Conservation (phyloP, 2,329 filamentous ascomycete species). For the Alternaria conjuncta region DNA sequence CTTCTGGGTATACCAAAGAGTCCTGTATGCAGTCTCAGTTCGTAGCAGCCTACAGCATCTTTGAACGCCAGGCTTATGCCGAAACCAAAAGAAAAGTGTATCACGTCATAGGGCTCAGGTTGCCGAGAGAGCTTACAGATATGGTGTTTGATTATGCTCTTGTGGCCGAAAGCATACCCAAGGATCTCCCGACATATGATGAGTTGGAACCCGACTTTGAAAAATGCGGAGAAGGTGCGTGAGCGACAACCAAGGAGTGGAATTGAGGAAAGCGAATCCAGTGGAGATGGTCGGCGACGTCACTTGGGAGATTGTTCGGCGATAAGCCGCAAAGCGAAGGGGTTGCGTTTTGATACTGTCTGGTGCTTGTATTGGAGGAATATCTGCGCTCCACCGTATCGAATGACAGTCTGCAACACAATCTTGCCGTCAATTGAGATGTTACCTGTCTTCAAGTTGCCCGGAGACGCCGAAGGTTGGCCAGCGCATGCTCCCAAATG, state of each 20-base stretch:
- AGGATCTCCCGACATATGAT: neutral
- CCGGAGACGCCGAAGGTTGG: neutral
- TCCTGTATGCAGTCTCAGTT: too few relatives aligned
- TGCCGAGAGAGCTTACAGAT: neutral
- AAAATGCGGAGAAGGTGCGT: neutral
- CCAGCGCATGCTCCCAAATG: neutral
- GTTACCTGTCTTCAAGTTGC: neutral
- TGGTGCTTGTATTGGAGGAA: neutral
- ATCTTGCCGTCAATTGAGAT: neutral
- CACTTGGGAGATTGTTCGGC: neutral
- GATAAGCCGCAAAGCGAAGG: neutral
- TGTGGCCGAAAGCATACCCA: neutral
- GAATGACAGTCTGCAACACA: neutral
- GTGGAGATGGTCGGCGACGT: neutral
- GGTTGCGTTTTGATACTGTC: neutral
- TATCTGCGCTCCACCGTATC: neutral
- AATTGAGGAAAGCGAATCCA: neutral
- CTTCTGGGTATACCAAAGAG: neutral
- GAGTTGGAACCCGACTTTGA: neutral
- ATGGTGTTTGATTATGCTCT: neutral
- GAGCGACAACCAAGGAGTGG: neutral
- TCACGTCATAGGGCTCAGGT: neutral
- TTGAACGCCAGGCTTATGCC: neutral
- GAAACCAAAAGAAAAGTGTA: neutral
- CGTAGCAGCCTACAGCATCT: neutral